Conservation (phyloP, 805 yeast genomes). For the Cyberlindnera subsufficiens region DNA sequence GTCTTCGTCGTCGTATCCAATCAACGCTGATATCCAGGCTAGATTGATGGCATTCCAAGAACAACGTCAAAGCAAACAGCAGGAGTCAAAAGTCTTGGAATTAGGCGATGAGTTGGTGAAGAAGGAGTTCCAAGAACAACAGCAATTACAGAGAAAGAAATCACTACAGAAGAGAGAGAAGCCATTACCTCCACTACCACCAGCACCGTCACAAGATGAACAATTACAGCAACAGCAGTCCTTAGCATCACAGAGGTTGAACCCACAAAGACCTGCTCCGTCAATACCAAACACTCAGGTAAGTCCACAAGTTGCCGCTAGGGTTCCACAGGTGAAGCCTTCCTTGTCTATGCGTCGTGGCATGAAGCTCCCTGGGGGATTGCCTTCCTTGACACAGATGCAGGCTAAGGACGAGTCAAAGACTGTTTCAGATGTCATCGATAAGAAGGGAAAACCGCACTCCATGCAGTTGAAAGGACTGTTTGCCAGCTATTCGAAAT, state of each 20-base stretch:
- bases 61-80: slow-evolving; percentile 47
- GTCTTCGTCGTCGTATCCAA: slow-evolving; percentile 25
- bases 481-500: slow-evolving; percentile 81
- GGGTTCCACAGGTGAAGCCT: slow-evolving; percentile 69
- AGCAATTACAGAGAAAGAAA: slow-evolving; percentile 17
- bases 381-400: slow-evolving; percentile 37
- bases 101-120: background rate
- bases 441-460: slow-evolving; percentile 19
- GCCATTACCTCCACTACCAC: slow-evolving; percentile 38
- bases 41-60: slow-evolving; percentile 83
- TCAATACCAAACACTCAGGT: slow-evolving; percentile 43
- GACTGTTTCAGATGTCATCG: slow-evolving; percentile 20
- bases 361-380: slow-evolving; percentile 81
- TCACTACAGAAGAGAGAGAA: slow-evolving; percentile 23
- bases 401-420: slow-evolving; percentile 18
- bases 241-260: slow-evolving; percentile 10
- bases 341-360: slow-evolving; percentile 83
- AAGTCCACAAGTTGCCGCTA: slow-evolving; percentile 77
- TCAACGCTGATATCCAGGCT: slow-evolving; percentile 80
- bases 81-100: background rate
- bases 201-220: slow-evolving; percentile 5
- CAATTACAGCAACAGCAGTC: background rate
- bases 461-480: slow-evolving; percentile 42
- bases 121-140: slow-evolving; percentile 10
- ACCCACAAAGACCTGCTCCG: slow-evolving; percentile 26